Evolutionary conservation across 345 rosid genomes (phyloP).

Genomic region (Clausena lansium): DNA sequence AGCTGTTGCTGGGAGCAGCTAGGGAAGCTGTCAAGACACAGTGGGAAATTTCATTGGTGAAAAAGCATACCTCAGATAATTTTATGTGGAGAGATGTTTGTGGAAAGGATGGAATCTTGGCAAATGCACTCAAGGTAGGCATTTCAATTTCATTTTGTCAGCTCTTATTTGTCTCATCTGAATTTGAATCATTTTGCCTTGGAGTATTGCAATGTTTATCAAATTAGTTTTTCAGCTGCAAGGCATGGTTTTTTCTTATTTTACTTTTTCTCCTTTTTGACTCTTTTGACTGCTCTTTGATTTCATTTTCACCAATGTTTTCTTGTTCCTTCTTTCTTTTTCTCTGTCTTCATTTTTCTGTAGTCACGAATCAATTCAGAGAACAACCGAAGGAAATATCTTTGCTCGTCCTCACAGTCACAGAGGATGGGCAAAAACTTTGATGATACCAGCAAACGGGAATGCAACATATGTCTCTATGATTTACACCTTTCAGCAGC

Average conservation of each 20-base stretch:
- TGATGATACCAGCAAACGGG: slow-evolving; percentile 47
- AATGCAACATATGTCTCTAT: slow-evolving; percentile 49
- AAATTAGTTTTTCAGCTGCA: neutral
- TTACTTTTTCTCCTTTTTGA: neutral
- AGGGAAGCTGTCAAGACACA: slow-evolving; percentile 55
- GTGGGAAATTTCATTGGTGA: slow-evolving; percentile 44
- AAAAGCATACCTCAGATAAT: slow-evolving; percentile 36
- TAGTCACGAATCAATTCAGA: slow-evolving; percentile 60
- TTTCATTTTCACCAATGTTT: neutral
- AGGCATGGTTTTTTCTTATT: neutral
- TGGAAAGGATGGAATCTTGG: slow-evolving; percentile 55
- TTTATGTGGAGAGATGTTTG: slow-evolving; percentile 48
- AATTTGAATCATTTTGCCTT: neutral
- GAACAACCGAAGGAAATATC: slow-evolving; percentile 44
- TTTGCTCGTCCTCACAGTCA: slow-evolving; percentile 35
- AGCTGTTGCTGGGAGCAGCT: slow-evolving; percentile 58
- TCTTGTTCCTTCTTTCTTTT: neutral
- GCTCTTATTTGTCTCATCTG: neutral
- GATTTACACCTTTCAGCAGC: slow-evolving; percentile 75
- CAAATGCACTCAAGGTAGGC: slow-evolving; percentile 55
- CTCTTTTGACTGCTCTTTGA: slow-evolving; percentile 6
- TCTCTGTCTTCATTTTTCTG: slow-evolving; percentile 2
- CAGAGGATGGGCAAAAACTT: slow-evolving; percentile 43
- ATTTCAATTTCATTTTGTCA: neutral
- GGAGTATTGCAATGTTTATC: neutral